Evolutionary conservation across 805 yeast species (phyloP).

Genomic region (Metschnikowia arizonensis): DNA sequence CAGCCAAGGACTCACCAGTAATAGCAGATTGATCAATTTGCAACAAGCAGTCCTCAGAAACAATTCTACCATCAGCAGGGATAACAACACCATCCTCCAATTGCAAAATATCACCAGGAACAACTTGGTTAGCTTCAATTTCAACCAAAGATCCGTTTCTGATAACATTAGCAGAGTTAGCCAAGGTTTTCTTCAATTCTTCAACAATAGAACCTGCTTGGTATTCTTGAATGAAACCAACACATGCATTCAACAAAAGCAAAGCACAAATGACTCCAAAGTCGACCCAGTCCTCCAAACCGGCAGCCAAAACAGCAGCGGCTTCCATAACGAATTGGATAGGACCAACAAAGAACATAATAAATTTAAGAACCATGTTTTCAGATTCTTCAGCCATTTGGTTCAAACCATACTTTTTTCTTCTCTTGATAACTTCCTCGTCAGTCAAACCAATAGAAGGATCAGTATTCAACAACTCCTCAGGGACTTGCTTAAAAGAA

Average conservation of each 20-base stretch:
- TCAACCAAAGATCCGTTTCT: constrained; percentile 78
- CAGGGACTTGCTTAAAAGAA: constrained; percentile 71
- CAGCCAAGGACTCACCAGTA: constrained; percentile 97
- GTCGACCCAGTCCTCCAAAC: constrained; percentile 97
- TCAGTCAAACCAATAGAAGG: constrained; percentile 70
- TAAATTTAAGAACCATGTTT: constrained; percentile 71
- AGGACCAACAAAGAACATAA: constrained; percentile 90
- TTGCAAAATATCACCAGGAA: constrained; percentile 92
- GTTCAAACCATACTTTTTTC: constrained; percentile 87
- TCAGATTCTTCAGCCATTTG: constrained; percentile 89
- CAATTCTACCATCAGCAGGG: constrained; percentile 90
- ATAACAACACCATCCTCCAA: constrained; percentile 90
- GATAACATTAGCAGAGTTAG: constrained; percentile 80
- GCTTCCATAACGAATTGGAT: constrained; percentile 97
- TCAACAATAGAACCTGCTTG: constrained; percentile 98
- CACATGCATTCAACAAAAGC: constrained; percentile 79
- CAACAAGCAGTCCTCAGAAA: constrained; percentile 77
- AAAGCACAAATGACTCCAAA: constrained; percentile 95
- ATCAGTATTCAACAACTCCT: constrained; percentile 78
- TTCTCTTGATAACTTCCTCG: constrained; percentile 76
- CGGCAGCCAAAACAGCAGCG: constrained; percentile 92
- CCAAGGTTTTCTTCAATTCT: constrained; percentile 91
- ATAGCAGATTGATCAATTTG: constrained; percentile 96
- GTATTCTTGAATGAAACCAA: constrained; percentile 96
- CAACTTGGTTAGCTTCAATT: constrained; percentile 78